Base-by-base conservation (phyloP, 345 rosid species). In the Sonneratia caseolaris region DNA sequence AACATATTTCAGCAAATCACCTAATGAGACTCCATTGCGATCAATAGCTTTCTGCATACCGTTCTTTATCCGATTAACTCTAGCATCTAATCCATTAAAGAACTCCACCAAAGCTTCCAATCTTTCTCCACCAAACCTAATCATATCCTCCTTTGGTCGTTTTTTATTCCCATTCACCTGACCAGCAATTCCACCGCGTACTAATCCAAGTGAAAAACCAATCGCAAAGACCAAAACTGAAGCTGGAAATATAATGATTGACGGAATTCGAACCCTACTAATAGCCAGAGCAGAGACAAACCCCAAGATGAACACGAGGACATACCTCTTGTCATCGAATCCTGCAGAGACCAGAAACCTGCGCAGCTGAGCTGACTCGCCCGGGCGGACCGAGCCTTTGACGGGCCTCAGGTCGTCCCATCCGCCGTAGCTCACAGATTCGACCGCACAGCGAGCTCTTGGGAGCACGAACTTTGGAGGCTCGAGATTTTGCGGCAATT, bases 131-230 rank as follows among this genome's bases (percentile, higher is more conserved):
- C 18, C 71, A 73, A 75, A 74, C 80, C 79, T 80, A 19, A 55
- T 47, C 76, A 5, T n/a, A 19, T 84, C 86, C 71, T 84, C 88
- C 59, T 77, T 85, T 10, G 51, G 74, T 71, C 64, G 81, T 53
- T 77, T 82, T 78, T 81, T 80, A 68, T 59, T 75, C 62, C 72
- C 73, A 37, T 69, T 69, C 7, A 37, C 72, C 55, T 81, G 86
- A 37, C 27, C 78, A 2, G 78, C 75, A 59, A 72, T 69, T 47
- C 89, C 83, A 0, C 89, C 87, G 10, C 84, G 84, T 68, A 84
- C 76, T 75, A 81, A 82, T 67, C 91, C 93, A 49, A 84, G 27
- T 0, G 88, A 85, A 76, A 89, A 84, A 69, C 94, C 89, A 66
- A 79, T 47, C 35, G 78, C 86, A 36, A 85, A 89, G 40, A 89